phyloP scores from a whole-genome alignment of 2,329 filamentous ascomycete genomes.

The Bipolaris bicolor region DNA sequence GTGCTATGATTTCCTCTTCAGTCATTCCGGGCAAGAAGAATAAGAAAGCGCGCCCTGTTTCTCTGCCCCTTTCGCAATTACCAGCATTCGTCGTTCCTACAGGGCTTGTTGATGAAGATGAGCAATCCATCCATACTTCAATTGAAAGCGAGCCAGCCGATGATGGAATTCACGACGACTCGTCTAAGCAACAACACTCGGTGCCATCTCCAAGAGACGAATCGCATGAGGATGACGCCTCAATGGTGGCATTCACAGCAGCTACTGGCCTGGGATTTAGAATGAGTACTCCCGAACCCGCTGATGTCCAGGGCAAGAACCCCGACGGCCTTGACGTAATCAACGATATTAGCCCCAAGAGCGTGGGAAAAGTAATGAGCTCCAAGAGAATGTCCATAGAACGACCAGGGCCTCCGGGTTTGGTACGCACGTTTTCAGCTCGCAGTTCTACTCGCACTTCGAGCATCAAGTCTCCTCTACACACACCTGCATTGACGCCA shows the following conservation, averaged over 20 bases:
- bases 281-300: slow-evolving; percentile 29
- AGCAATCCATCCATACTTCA: not conserved
- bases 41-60: slow-evolving; percentile 35
- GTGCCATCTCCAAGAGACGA: slow-evolving; percentile 1
- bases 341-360: slow-evolving; percentile 30
- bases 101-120: slow-evolving; percentile 4
- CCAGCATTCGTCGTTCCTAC: slow-evolving; percentile 27
- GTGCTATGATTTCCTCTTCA: slow-evolving; percentile 39
- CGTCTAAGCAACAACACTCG: slow-evolving; percentile 12
- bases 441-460: slow-evolving; percentile 39
- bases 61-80: slow-evolving; percentile 37
- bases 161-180: slow-evolving; percentile 15
- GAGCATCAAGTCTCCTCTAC: slow-evolving; percentile 29
- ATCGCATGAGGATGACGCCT: slow-evolving; percentile 28
- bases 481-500: slow-evolving; percentile 29
- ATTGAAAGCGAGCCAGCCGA: not conserved
- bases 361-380: slow-evolving; percentile 39
- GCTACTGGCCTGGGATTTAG: slow-evolving; percentile 41
- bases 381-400: slow-evolving; percentile 48
- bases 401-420: slow-evolving; percentile 37
- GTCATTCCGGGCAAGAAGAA: slow-evolving; percentile 27
- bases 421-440: slow-evolving; percentile 46
- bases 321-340: slow-evolving; percentile 26
- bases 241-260: slow-evolving; percentile 43
- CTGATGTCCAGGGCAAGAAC: slow-evolving; percentile 17